Evolutionary conservation across 441 rosid species (phyloP).

Genomic region (Adansonia rubrostipa): DNA sequence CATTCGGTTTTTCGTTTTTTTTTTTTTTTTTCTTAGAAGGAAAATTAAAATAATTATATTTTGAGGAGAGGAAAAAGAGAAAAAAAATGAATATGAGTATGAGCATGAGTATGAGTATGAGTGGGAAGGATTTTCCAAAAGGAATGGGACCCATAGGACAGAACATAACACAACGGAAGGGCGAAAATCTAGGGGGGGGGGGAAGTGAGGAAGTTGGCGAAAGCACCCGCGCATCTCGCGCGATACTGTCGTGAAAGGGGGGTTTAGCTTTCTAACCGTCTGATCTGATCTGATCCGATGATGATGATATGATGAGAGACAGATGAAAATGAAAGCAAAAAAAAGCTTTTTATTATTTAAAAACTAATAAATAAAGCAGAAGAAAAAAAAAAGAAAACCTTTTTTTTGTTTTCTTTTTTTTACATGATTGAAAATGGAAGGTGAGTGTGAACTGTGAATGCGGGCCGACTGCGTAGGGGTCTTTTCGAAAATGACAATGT

Average conservation of each 20-base stretch:
- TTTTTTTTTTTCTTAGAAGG: too few species aligned
- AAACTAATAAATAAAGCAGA: too few species aligned
- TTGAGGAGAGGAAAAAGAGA: too few species aligned
- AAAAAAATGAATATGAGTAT: too few species aligned
- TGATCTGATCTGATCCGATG: slow-evolving; percentile 12
- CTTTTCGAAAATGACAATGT: neutral
- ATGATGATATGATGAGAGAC: neutral
- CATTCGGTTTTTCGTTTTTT: too few species aligned
- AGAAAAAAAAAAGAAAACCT: too few species aligned
- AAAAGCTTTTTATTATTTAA: too few species aligned
- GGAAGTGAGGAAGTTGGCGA: neutral
- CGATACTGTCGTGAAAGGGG: slow-evolving; percentile 44
- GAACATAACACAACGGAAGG: neutral
- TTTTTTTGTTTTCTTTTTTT: too few species aligned
- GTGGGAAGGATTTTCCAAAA: neutral
- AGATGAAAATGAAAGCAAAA: too few species aligned
- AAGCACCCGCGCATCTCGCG: slow-evolving; percentile 66
- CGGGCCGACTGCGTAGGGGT: neutral
- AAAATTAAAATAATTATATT: too few species aligned
- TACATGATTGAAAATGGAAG: neutral
- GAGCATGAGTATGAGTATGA: too few species aligned
- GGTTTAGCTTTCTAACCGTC: slow-evolving; percentile 37
- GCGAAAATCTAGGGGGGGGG: slow-evolving; percentile 1
- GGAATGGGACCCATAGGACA: slow-evolving; percentile 9
- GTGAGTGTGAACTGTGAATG: neutral